Evolutionary conservation across 345 rosid species (phyloP), one percentile per base, ranked within the genome.

Genomic region (Brassica carinata): DNA sequence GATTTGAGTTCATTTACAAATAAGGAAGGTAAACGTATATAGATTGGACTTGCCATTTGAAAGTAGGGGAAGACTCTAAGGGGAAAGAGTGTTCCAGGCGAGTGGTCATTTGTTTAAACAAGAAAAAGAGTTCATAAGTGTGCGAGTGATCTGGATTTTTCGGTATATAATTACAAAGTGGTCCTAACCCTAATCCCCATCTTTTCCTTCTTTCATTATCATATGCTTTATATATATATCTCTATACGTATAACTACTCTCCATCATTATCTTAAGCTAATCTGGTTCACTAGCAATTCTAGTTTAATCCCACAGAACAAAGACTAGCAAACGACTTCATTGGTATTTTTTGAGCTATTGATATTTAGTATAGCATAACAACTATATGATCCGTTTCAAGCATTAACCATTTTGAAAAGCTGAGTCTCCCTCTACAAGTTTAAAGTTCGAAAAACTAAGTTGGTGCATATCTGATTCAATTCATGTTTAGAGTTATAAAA

Each of bases 121-220:
- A 26, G 64, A 26, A 26, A 58, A 3, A 61, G 43, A 48, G 43
- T 36, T 72, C 69, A 67, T 68, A 74, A 68, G 45, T 68, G 78
- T 74, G 74, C 40, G 69, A 58, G 67, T 64, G 31, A 26, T 79
- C 73, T 67, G 69, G 34, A 34, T 51, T 75, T 43, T 62, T 73
- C 29, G 63, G 68, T 67, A 73, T 79, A 79, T 40, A 73, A 74
- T 31, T 43, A 67, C 74, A 59, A 31, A 73, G 83, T 80, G 83
- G 83, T 80, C 83, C 83, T 80, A 69, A 80, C 45, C 75, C 83
- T 74, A 80, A 72, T 27, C 57, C 65, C 61, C 45, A 59, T 62
- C 31, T 33, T 72, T 73, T 58, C 69, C 19, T 67, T 57, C 63
- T 59, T 74, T 69, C 68, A 74, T 69, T 69, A 74, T 80, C 83